These are phyloP conservation scores for Iris pallida DNA, from an alignment of 116 monocot species.

Conservation along the genomic window DNA sequence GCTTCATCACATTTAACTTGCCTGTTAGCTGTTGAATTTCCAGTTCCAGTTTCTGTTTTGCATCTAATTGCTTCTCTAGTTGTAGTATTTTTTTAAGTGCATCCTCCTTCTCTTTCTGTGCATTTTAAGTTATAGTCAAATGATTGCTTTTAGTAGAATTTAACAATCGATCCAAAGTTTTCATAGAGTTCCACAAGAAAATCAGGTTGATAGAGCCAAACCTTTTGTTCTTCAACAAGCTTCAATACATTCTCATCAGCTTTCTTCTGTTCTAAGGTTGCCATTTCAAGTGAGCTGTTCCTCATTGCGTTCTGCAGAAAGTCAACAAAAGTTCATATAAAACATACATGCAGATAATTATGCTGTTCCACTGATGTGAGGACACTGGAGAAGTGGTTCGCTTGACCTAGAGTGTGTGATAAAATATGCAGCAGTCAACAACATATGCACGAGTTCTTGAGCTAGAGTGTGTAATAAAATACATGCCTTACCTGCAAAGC, in stretches of 20 bases:
- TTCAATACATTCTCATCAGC: conserved; percentile 48
- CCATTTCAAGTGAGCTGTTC: conserved; percentile 40
- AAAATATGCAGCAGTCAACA: not conserved
- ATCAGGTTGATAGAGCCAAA: conserved; percentile 5
- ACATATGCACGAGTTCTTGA: not conserved
- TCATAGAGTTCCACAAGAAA: not conserved
- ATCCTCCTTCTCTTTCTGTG: conserved; percentile 75
- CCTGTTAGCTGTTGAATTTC: conserved; percentile 84
- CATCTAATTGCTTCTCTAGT: conserved; percentile 78
- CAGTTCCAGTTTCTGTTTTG: conserved; percentile 78
- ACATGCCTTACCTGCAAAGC: not conserved
- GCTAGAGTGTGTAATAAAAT: not conserved
- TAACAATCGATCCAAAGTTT: not conserved
- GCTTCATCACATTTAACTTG: conserved; percentile 72
- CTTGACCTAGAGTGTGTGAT: not conserved
- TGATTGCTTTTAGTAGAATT: not conserved
- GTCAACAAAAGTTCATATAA: not conserved
- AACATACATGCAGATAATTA: not conserved
- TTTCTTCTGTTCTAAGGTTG: conserved; percentile 48
- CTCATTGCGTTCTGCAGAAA: conserved; percentile 35
- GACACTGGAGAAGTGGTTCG: not conserved
- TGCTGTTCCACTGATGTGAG: not conserved
- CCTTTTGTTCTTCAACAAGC: conserved; percentile 69
- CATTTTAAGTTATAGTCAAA: not conserved
- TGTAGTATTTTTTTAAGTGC: conserved; percentile 60